A percentile compares a stretch with the other conserved stretches of the same genome.
phyloP scores from a whole-genome alignment of 2,329 filamentous ascomycete species.

The Exserohilum turcica region DNA sequence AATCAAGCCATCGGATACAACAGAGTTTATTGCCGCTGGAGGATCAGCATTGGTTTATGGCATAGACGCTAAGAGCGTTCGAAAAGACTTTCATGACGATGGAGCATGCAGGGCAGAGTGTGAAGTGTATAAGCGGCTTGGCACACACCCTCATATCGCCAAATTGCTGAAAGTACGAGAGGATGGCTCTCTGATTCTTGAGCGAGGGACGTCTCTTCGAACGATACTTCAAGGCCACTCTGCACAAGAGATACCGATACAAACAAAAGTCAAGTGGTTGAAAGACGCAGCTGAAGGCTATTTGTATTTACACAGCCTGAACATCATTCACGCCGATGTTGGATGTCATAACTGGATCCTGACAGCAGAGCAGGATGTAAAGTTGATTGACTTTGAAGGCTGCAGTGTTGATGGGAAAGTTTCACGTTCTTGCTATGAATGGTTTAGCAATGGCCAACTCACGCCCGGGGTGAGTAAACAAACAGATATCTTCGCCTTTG shows the following conservation, averaged over 20 bases:
- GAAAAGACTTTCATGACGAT: too few species aligned
- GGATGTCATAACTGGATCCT: slow-evolving; percentile 15
- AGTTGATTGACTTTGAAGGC: slow-evolving; percentile 9
- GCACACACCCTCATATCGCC: too few species aligned
- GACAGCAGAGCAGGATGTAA: slow-evolving; percentile 8
- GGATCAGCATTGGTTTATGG: too few species aligned
- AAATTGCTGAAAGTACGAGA: too few species aligned
- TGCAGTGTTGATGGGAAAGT: slow-evolving; percentile 19
- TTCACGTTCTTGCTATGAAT: slow-evolving; percentile 21
- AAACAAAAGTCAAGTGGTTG: slow-evolving; percentile 5
- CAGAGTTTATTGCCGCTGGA: too few species aligned
- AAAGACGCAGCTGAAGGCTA: slow-evolving; percentile 14
- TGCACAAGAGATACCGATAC: background rate
- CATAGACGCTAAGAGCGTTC: too few species aligned
- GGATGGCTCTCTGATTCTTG: too few species aligned
- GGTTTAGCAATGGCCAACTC: slow-evolving; percentile 15
- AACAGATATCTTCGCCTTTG: slow-evolving; percentile 23
- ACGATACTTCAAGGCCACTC: too few species aligned
- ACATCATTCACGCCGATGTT: slow-evolving; percentile 1
- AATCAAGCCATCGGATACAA: too few species aligned
- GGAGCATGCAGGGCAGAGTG: too few species aligned
- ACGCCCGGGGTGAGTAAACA: slow-evolving; percentile 10
- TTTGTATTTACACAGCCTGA: slow-evolving; percentile 11
- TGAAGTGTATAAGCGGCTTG: too few species aligned
- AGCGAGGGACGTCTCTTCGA: too few species aligned